These are phyloP conservation scores for Lecanicillium sp. DNA, from an alignment of 2,329 filamentous ascomycete species.

Conservation along the genomic window DNA sequence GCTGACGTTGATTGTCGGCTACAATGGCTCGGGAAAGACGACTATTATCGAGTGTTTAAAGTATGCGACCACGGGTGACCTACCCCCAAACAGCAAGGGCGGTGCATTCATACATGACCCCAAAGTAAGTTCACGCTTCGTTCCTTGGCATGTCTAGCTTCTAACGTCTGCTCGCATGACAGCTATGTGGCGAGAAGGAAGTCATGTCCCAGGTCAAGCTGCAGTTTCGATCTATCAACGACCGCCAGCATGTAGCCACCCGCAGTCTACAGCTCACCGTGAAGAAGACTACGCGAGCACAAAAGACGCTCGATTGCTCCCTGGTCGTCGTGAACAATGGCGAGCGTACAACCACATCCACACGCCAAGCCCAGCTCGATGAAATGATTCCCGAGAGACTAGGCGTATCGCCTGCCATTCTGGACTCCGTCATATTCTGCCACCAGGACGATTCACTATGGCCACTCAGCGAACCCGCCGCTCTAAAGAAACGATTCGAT, in stretches of 20 bases:
- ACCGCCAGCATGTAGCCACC: constrained; percentile 72
- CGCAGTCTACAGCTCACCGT: constrained; percentile 79
- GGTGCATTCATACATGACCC: constrained; percentile 96
- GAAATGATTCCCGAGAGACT: constrained; percentile 76
- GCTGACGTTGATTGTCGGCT: constrained; percentile 90
- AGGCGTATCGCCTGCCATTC: constrained; percentile 80
- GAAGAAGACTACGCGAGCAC: constrained; percentile 66
- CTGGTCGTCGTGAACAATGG: constrained; percentile 70
- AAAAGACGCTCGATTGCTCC: constrained; percentile 79
- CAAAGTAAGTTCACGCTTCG: constrained; percentile 43
- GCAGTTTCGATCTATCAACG: constrained; percentile 71
- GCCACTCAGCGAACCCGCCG: constrained; percentile 83
- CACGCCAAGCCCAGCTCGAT: constrained; percentile 73
- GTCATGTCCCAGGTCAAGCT: constrained; percentile 88
- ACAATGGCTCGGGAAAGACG: constrained; percentile 96
- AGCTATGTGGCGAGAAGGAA: constrained; percentile 77
- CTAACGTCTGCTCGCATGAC: not conserved
- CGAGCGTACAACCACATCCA: constrained; percentile 71
- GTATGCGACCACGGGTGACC: constrained; percentile 90
- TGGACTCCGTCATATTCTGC: constrained; percentile 96
- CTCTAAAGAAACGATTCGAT: constrained; percentile 89
- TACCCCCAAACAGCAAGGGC: constrained; percentile 83
- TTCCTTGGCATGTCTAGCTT: not conserved
- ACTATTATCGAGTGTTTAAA: constrained; percentile 99
- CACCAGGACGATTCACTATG: constrained; percentile 97